These are phyloP conservation scores for Biscogniauxia sp. DNA, from an alignment of 2,329 filamentous ascomycete genomes.

Conservation along the genomic window DNA sequence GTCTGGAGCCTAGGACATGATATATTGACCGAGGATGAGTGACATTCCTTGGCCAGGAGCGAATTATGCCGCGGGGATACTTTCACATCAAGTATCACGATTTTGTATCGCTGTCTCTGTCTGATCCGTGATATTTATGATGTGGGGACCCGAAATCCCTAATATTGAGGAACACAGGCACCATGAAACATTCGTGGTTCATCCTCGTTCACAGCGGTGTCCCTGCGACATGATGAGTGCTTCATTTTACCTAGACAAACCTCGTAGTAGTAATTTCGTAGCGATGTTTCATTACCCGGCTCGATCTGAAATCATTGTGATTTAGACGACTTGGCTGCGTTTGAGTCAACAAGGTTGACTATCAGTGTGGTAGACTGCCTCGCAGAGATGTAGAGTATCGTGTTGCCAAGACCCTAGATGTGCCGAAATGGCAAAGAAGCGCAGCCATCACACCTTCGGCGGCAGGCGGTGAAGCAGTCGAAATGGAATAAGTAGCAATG, in stretches of 20 bases:
- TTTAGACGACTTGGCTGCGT: neutral
- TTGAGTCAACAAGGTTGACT: neutral
- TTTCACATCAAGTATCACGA: too few species aligned
- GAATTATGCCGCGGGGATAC: too few species aligned
- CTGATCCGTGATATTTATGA: too few species aligned
- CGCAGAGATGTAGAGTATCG: neutral
- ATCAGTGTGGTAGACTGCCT: neutral
- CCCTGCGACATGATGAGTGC: neutral
- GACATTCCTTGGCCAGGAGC: too few species aligned
- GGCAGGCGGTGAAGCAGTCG: neutral
- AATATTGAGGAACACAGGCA: neutral
- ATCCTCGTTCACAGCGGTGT: neutral
- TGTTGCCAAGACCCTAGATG: neutral
- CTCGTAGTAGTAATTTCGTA: neutral
- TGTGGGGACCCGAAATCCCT: neutral
- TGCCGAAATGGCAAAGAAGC: neutral
- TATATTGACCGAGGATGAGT: too few species aligned
- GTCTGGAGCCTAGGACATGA: too few species aligned
- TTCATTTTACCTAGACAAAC: neutral
- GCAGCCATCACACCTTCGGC: neutral
- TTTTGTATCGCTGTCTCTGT: too few species aligned
- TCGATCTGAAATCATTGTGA: neutral
- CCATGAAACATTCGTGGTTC: neutral
- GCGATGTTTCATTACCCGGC: neutral
- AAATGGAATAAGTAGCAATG: neutral